A percentile compares a stretch with the other conserved stretches of the same genome.
Evolutionary conservation across 306 rosid species (phyloP).

Genomic region (Echinosophora koreensis): DNA sequence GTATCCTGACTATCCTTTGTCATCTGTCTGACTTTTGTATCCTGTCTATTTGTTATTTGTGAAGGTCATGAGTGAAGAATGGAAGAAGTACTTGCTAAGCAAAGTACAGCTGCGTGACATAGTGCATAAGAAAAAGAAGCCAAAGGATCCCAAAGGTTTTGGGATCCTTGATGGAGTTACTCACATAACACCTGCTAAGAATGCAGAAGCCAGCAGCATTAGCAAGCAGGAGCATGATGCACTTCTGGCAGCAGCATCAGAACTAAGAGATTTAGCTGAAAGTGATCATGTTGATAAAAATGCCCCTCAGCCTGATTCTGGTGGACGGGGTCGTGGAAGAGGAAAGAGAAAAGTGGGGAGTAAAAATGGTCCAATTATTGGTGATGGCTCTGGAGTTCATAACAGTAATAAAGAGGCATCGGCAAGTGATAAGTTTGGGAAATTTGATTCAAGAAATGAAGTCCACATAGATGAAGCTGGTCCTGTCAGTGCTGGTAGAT

Average conservation of each 20-base stretch:
- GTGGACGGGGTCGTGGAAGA: constrained; percentile 54
- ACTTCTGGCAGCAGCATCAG: constrained; percentile 84
- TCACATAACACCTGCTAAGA: constrained; percentile 68
- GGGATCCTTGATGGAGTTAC: constrained; percentile 95
- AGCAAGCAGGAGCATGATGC: constrained; percentile 90
- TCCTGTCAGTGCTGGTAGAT: constrained; percentile 52
- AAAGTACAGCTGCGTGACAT: constrained; percentile 85
- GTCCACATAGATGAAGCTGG: constrained; percentile 50
- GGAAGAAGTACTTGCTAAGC: constrained; percentile 91
- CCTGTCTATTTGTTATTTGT: constrained; percentile 30
- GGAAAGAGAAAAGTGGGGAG: constrained; percentile 68
- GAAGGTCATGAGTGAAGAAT: constrained; percentile 87
- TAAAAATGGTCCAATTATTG: constrained; percentile 52
- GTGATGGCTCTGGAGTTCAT: constrained; percentile 49
- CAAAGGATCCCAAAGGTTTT: constrained; percentile 90
- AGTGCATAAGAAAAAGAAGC: constrained; percentile 77
- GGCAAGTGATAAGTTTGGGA: constrained; percentile 49
- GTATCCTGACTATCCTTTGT: not conserved
- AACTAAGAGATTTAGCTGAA: constrained; percentile 63
- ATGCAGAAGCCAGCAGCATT: constrained; percentile 68
- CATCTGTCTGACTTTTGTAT: constrained; percentile 15
- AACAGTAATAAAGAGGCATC: constrained; percentile 51
- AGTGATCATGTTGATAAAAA: constrained; percentile 56
- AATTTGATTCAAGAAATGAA: constrained; percentile 56
- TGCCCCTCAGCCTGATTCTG: constrained; percentile 51